Conservation (phyloP, 2,329 filamentous ascomycete species). For the Xylaria sp. region DNA sequence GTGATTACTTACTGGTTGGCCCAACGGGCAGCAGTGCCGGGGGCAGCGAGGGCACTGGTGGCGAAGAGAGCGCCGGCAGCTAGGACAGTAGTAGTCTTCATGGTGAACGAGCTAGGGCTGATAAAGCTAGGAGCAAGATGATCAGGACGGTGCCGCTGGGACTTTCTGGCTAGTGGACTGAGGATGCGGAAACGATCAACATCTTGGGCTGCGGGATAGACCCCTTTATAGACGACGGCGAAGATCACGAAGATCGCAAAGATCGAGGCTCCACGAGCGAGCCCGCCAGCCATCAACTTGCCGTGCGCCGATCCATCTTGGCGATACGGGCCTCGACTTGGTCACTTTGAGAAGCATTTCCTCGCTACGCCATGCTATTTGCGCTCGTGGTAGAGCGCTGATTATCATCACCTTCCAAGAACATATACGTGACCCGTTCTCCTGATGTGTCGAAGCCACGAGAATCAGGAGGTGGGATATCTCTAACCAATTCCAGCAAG, state of each 20-base stretch:
- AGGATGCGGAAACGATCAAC: conserved; percentile 26
- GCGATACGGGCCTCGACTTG: neutral
- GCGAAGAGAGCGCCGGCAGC: conserved; percentile 54
- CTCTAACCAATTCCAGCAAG: conserved; percentile 32
- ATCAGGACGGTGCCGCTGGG: conserved; percentile 22
- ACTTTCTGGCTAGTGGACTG: conserved; percentile 17
- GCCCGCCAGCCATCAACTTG: neutral
- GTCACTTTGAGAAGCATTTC: neutral
- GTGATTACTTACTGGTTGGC: conserved; percentile 44
- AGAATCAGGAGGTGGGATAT: conserved; percentile 19
- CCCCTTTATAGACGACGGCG: conserved; percentile 34
- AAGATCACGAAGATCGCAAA: conserved; percentile 12
- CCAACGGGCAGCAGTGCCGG: conserved; percentile 56
- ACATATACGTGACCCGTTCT: conserved; percentile 21
- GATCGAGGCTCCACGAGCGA: neutral
- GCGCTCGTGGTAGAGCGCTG: neutral
- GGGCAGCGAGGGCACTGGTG: conserved; percentile 57
- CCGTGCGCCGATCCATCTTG: neutral
- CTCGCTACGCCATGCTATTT: neutral
- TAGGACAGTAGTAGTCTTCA: conserved; percentile 59
- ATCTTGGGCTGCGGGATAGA: conserved; percentile 2
- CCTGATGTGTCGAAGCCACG: conserved; percentile 15
- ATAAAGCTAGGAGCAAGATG: conserved; percentile 18
- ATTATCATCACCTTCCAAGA: conserved; percentile 36
- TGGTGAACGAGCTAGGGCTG: conserved; percentile 49